A percentile compares a stretch with the other conserved stretches of the same genome.
Conservation (phyloP, 2,329 filamentous ascomycete species). For the Periconia sp. region DNA sequence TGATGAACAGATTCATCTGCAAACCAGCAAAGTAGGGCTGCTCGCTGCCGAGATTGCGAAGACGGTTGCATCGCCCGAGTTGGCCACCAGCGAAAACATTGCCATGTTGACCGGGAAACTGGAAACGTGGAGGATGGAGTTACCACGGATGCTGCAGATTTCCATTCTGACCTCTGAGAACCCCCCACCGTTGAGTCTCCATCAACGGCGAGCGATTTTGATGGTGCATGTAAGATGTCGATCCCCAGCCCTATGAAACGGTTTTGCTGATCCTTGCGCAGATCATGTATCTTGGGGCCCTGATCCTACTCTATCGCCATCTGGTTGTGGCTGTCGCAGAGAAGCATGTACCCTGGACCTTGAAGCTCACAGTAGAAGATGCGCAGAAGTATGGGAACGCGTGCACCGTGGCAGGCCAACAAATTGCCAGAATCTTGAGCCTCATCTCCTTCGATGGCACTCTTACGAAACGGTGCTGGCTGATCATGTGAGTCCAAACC, state of each 20-base stretch:
- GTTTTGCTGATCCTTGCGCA: slow-evolving; percentile 9
- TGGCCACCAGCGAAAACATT: slow-evolving; percentile 32
- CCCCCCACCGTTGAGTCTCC: slow-evolving; percentile 26
- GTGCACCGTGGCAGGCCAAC: slow-evolving; percentile 38
- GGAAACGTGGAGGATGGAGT: slow-evolving; percentile 34
- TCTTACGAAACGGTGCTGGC: slow-evolving; percentile 40
- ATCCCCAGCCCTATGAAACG: neutral
- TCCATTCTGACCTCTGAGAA: slow-evolving; percentile 27
- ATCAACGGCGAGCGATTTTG: slow-evolving; percentile 37
- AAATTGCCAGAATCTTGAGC: slow-evolving; percentile 37
- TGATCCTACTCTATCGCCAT: slow-evolving; percentile 40
- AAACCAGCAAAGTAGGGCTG: slow-evolving; percentile 39
- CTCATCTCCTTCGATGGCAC: slow-evolving; percentile 39
- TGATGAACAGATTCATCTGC: slow-evolving; percentile 36
- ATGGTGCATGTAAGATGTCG: slow-evolving; percentile 38
- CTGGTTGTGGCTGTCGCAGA: slow-evolving; percentile 36
- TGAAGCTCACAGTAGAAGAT: slow-evolving; percentile 29
- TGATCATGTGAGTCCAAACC: slow-evolving; percentile 34
- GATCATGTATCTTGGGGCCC: slow-evolving; percentile 43
- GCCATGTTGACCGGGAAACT: slow-evolving; percentile 32
- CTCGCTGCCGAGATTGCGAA: slow-evolving; percentile 41
- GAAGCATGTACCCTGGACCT: slow-evolving; percentile 25
- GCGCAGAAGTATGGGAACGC: slow-evolving; percentile 31
- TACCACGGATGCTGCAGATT: slow-evolving; percentile 37
- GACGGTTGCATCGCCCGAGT: slow-evolving; percentile 31